Conservation (phyloP, 495 filamentous ascomycete genomes). For the Tuber borchii region DNA sequence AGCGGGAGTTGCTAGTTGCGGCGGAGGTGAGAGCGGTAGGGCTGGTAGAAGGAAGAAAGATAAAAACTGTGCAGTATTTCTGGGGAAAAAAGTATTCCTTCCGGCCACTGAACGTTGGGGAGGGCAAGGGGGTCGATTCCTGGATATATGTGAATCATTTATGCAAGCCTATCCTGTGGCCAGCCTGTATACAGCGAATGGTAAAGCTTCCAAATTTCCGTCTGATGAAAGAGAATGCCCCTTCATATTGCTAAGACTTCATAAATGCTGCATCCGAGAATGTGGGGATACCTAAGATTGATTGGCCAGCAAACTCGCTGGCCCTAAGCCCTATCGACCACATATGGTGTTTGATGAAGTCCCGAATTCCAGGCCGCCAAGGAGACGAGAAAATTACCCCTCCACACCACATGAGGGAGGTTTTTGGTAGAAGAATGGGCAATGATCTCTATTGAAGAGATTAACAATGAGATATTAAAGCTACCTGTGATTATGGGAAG, state of each 20-base stretch:
- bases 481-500: neutral
- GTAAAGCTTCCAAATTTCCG: slow-evolving; percentile 6
- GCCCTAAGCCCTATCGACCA: slow-evolving; percentile 16
- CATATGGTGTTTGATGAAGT: slow-evolving; percentile 5
- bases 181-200: slow-evolving; percentile 8
- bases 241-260: slow-evolving; percentile 6
- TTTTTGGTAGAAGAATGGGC: neutral
- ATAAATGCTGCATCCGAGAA: slow-evolving; percentile 15
- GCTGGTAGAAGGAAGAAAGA: too few species aligned
- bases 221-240: slow-evolving; percentile 10
- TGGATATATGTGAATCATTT: slow-evolving; percentile 15
- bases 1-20: too few species aligned
- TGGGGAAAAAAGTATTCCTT: slow-evolving; percentile 8
- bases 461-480: neutral
- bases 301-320: slow-evolving; percentile 7
- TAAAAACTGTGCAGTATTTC: neutral
- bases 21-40: too few species aligned
- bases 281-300: slow-evolving; percentile 6
- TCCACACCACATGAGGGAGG: too few species aligned
- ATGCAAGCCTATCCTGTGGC: slow-evolving; percentile 4
- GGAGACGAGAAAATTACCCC: neutral
- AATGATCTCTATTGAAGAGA: neutral
- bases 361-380: neutral
- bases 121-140: slow-evolving; percentile 3
- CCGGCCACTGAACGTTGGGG: neutral